Conservation (phyloP, 1,284 basidiomycete species). For the Cutaneotrichosporon dermatis region DNA sequence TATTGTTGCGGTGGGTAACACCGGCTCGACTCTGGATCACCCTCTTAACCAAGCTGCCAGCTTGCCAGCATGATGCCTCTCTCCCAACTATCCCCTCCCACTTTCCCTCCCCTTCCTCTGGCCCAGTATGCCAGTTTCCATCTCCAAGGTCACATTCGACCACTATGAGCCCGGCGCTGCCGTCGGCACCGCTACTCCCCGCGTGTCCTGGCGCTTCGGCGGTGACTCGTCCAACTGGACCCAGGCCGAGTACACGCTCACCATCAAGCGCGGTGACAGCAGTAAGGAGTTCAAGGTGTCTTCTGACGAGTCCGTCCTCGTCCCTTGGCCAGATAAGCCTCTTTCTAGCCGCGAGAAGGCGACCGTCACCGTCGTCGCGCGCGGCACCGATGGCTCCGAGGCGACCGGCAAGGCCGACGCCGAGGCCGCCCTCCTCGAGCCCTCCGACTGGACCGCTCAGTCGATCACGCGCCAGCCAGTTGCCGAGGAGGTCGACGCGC, state of each 20-base stretch:
- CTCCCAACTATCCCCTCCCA: too few relatives aligned
- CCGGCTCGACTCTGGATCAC: too few relatives aligned
- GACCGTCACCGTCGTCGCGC: constrained; percentile 19
- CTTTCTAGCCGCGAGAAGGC: constrained; percentile 25
- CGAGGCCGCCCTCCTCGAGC: constrained; percentile 27
- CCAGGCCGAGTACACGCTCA: constrained; percentile 32
- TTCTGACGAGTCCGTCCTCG: constrained; percentile 20
- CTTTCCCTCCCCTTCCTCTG: too few relatives aligned
- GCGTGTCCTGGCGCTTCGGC: constrained; percentile 35
- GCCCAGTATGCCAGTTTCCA: not conserved
- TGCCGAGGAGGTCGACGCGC: constrained; percentile 12
- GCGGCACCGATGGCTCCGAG: constrained; percentile 17
- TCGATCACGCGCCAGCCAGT: constrained; percentile 12
- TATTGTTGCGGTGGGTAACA: too few relatives aligned
- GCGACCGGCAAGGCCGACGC: constrained; percentile 18
- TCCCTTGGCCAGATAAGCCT: constrained; percentile 32
- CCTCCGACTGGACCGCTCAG: constrained; percentile 26
- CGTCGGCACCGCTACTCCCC: constrained; percentile 22
- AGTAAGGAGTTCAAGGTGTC: constrained; percentile 18
- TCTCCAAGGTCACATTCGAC: constrained; percentile 15
- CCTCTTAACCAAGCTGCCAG: too few relatives aligned
- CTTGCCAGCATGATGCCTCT: too few relatives aligned
- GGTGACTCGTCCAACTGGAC: constrained; percentile 21
- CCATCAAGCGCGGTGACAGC: constrained; percentile 11
- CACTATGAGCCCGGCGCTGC: constrained; percentile 29